Percentiles rank a stretch among this genome's conserved stretches.
phyloP scores from a whole-genome alignment of 225 moss, liverwort and hornwort species.

The Lunularia cruciata region DNA sequence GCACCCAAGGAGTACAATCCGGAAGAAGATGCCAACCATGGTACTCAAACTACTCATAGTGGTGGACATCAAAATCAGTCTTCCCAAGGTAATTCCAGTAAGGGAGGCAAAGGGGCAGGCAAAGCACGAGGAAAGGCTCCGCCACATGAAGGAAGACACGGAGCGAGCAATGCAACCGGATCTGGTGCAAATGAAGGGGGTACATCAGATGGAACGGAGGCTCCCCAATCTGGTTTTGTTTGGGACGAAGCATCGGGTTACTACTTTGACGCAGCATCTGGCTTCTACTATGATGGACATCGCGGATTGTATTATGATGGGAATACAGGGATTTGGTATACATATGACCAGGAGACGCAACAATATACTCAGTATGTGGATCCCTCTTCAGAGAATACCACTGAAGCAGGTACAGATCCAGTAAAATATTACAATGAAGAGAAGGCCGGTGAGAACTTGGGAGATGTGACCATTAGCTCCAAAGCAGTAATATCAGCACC shows the following conservation, averaged over 20 bases:
- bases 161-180: slow-evolving; percentile 22
- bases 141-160: slow-evolving; percentile 37
- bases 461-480: slow-evolving; percentile 39
- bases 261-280: slow-evolving; percentile 93
- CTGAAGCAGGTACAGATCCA: slow-evolving; percentile 30
- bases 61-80: slow-evolving; percentile 26
- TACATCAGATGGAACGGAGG: slow-evolving; percentile 50
- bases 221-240: slow-evolving; percentile 90
- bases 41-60: slow-evolving; percentile 1
- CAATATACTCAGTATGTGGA: slow-evolving; percentile 72
- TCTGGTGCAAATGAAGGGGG: slow-evolving; percentile 37
- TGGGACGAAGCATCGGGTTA: slow-evolving; percentile 99
- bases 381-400: slow-evolving; percentile 46
- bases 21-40: slow-evolving; percentile 50
- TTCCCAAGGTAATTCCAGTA: slow-evolving; percentile 16
- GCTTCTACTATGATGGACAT: slow-evolving; percentile 98
- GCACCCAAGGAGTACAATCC: slow-evolving; percentile 98
- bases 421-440: slow-evolving; percentile 30
- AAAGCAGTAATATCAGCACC: slow-evolving; percentile 96
- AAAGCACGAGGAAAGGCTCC: slow-evolving; percentile 25
- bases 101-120: slow-evolving; percentile 26
- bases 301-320: slow-evolving; percentile 96
- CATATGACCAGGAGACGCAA: slow-evolving; percentile 85
- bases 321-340: slow-evolving; percentile 91
- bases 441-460: slow-evolving; percentile 35